phyloP scores from a whole-genome alignment of 305 asterid species.

The Fraxinus ornus region DNA sequence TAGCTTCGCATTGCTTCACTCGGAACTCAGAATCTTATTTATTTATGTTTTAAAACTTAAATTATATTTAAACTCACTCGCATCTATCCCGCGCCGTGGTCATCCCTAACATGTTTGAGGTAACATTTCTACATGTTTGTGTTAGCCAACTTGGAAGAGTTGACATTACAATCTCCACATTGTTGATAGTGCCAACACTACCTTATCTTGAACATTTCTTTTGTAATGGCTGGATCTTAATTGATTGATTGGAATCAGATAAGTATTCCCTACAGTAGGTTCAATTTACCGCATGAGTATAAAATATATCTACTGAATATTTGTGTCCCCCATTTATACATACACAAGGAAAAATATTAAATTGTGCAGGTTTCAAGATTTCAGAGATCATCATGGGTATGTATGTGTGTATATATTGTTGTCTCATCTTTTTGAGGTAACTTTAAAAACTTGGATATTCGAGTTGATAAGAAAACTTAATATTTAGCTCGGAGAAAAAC shows the following conservation, averaged over 20 bases:
- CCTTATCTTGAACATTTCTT: conserved; percentile 34
- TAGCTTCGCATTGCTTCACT: background rate
- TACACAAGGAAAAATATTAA: background rate
- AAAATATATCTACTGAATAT: conserved; percentile 17
- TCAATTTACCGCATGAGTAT: conserved; percentile 14
- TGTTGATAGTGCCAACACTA: conserved; percentile 42
- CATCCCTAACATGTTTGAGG: background rate
- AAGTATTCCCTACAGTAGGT: conserved; percentile 13
- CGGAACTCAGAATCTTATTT: background rate
- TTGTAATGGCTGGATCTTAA: background rate
- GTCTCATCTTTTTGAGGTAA: background rate
- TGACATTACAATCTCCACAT: conserved; percentile 27
- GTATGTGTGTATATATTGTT: background rate
- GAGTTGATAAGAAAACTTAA: too few relatives aligned
- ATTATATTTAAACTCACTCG: background rate
- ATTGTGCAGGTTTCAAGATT: background rate
- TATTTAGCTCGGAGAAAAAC: too few relatives aligned
- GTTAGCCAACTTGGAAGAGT: conserved; percentile 24
- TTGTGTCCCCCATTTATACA: background rate
- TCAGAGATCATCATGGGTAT: background rate
- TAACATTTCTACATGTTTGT: background rate
- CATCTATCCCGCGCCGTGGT: background rate
- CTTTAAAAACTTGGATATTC: too few relatives aligned
- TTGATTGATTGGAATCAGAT: background rate
- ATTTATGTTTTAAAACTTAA: too few relatives aligned